A percentile compares a stretch with the other conserved stretches of the same genome.
Evolutionary conservation across 129 eudicot genomes (phyloP).

Genomic region (Arctium minus): DNA sequence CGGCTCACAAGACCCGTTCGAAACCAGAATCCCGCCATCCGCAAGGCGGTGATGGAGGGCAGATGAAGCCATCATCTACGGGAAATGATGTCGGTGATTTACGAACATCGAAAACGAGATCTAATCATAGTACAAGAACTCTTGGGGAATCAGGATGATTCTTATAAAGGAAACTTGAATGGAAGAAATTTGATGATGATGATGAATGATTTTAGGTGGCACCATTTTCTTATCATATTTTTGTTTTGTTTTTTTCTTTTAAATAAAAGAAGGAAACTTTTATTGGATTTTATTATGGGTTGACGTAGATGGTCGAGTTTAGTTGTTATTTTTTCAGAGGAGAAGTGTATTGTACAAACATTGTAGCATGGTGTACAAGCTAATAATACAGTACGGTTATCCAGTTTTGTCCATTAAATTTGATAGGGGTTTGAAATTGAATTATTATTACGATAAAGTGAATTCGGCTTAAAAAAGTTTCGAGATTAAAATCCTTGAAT

Average conservation of each 20-base stretch:
- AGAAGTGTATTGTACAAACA: constrained; percentile 11
- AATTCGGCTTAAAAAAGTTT: too few relatives aligned
- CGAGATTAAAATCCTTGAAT: too few relatives aligned
- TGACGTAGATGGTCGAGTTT: background rate
- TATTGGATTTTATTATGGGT: background rate
- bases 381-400: background rate
- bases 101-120: constrained; percentile 35
- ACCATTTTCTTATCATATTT: constrained; percentile 9
- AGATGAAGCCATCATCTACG: constrained; percentile 29
- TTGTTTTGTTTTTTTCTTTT: background rate
- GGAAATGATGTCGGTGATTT: constrained; percentile 15
- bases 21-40: constrained; percentile 14
- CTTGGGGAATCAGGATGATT: constrained; percentile 29
- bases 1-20: constrained; percentile 40
- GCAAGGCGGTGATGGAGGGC: constrained; percentile 16
- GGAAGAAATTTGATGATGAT: constrained; percentile 6
- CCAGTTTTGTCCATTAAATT: too few relatives aligned
- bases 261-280: constrained; percentile 17
- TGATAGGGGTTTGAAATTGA: too few relatives aligned
- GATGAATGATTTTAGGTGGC: constrained; percentile 34
- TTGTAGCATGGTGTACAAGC: constrained; percentile 24
- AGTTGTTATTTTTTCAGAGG: background rate
- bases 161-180: constrained; percentile 4
- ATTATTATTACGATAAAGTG: too few relatives aligned
- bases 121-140: constrained; percentile 41